Base-by-base conservation (phyloP, 768 basidiomycete genomes). In the Pleurotus citrinopileatus region DNA sequence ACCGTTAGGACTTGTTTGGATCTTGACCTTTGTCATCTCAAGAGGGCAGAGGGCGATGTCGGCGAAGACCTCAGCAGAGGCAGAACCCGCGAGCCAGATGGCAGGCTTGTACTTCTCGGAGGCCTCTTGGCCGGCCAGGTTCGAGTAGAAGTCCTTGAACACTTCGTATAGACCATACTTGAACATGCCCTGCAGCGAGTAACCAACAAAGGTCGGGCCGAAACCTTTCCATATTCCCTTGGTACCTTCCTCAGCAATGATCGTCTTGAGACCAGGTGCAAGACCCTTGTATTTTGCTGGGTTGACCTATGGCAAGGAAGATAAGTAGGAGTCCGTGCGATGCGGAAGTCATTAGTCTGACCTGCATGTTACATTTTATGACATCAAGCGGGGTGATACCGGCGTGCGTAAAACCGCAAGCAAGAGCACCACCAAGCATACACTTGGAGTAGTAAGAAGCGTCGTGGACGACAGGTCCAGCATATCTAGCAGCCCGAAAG, bases 161-260 rank as follows among this genome's bases (percentile, higher is more conserved):
- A 89, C 70, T 74, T 98, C 94, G 70, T 97, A 97, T 70, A 95
- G 90, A 76, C 95, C 95, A 71, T 92, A 97, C 75, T 98, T 98
- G 88, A 96, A 94, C 83, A 94, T 87, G 68, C 95, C 95, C 76
- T 97, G 95, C 63, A 94, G 81, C 7, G 92, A 91, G 78, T 95
- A 95, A 59, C 95, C 94, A 72, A 96, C 78, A 58, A 94, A 77
- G 56, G 95, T 98, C 52, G 95, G 95, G 32, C 91, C 91, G 67
- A 97, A 77, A 64, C 95, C 95, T 73, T 96, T 98, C 86, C 94
- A 89, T 71, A 97, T 83, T 70, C 92, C 95, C 34, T 70, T 83
- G 56, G 84, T 71, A 63, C 94, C 91, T 72, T 95, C 90, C 69
- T 92, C 91, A 37, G 81, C 82, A 53, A 89, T 52, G 65, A 94